These are phyloP conservation scores for Collybia mongolica DNA, from an alignment of 768 basidiomycete species.

Conservation along the genomic window DNA sequence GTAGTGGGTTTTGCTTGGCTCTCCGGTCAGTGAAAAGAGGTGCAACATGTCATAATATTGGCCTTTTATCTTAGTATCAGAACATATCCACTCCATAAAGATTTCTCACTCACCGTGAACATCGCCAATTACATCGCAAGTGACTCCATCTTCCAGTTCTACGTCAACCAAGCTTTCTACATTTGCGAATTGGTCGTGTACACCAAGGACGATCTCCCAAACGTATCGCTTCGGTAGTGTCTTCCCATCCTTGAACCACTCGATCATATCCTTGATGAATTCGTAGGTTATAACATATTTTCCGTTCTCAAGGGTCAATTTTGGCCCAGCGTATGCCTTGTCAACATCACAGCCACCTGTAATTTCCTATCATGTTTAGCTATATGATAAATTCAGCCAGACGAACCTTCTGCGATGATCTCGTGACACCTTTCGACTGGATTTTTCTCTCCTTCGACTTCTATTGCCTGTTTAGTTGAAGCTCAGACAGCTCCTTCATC, in stretches of 20 bases:
- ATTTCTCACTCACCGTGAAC: constrained; percentile 70
- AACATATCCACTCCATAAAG: background rate
- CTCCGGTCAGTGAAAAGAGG: constrained; percentile 81
- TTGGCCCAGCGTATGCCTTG: constrained; percentile 70
- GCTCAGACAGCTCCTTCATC: background rate
- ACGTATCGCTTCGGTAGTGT: constrained; percentile 85
- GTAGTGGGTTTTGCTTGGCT: constrained; percentile 83
- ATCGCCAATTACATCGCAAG: constrained; percentile 94
- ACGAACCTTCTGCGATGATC: constrained; percentile 75
- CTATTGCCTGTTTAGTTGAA: constrained; percentile 66
- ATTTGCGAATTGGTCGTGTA: constrained; percentile 68
- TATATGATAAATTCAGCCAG: background rate
- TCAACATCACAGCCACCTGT: constrained; percentile 82
- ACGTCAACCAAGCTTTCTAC: constrained; percentile 84
- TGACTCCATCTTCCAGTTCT: constrained; percentile 70
- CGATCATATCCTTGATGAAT: constrained; percentile 84
- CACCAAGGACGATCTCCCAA: constrained; percentile 95
- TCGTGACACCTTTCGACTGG: constrained; percentile 73
- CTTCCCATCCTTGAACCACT: constrained; percentile 95
- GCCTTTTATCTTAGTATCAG: constrained; percentile 40
- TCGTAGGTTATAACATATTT: constrained; percentile 72
- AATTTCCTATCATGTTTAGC: background rate
- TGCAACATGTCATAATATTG: constrained; percentile 96
- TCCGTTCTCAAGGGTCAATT: constrained; percentile 57
- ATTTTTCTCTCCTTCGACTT: constrained; percentile 84